phyloP scores from a whole-genome alignment of 1,284 basidiomycete genomes.

The Polyporus tsugae region DNA sequence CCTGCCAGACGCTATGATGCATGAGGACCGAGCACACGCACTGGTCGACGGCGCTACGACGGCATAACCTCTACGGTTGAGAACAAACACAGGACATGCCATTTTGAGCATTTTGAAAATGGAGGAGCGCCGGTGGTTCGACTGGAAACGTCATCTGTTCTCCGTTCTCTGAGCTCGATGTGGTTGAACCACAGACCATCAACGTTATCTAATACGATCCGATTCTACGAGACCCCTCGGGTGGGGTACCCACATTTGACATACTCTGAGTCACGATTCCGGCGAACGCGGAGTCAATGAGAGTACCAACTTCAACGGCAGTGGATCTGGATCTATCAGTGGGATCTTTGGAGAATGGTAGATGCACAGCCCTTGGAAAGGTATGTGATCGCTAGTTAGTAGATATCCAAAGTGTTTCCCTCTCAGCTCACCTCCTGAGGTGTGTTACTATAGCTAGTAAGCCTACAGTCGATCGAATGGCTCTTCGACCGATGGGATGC shows the following conservation, averaged over 20 bases:
- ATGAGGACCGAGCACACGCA: neutral
- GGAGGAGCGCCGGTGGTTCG: neutral
- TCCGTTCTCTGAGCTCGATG: neutral
- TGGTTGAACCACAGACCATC: neutral
- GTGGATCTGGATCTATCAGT: neutral
- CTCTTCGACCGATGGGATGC: neutral
- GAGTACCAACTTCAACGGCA: no score
- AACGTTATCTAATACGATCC: neutral
- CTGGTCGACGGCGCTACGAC: neutral
- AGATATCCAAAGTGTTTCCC: no score
- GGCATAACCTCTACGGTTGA: neutral
- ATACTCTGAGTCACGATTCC: no score
- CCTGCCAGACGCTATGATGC: neutral
- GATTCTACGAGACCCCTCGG: neutral
- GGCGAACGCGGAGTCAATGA: no score
- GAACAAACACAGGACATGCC: slow-evolving; percentile 2
- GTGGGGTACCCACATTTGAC: neutral
- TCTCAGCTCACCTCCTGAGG: neutral
- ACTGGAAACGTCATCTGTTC: neutral
- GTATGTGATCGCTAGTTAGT: neutral
- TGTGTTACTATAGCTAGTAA: no score
- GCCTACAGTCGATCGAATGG: neutral
- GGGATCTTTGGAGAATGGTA: neutral
- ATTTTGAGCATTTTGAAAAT: slow-evolving; percentile 2
- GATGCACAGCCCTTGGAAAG: neutral